Conservation (phyloP, 2,329 filamentous ascomycete genomes). For the Cladophialophora exuberans region DNA sequence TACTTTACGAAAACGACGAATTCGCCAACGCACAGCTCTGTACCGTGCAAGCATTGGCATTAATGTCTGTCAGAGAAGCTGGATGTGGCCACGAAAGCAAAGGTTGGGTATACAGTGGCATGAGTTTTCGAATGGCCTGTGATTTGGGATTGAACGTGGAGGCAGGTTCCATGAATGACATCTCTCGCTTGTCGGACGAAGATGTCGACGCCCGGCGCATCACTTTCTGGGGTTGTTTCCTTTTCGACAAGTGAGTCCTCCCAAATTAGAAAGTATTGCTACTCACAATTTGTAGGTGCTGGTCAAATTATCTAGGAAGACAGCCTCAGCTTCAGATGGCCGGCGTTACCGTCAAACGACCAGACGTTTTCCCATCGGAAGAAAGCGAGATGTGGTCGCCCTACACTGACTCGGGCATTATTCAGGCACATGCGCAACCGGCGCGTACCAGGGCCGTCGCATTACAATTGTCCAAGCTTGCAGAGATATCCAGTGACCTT, state of each 20-base stretch:
- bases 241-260: slow-evolving; percentile 79
- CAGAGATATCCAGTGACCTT: slow-evolving; percentile 91
- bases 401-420: slow-evolving; percentile 81
- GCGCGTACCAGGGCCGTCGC: slow-evolving; percentile 81
- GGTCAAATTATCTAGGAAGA: slow-evolving; percentile 95
- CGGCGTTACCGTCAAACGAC: slow-evolving; percentile 82
- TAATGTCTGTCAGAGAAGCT: slow-evolving; percentile 96
- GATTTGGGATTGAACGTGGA: slow-evolving; percentile 92
- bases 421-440: slow-evolving; percentile 73
- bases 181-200: slow-evolving; percentile 70
- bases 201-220: slow-evolving; percentile 88
- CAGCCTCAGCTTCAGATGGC: slow-evolving; percentile 81
- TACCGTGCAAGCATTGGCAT: slow-evolving; percentile 87
- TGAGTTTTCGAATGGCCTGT: slow-evolving; percentile 97
- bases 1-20: slow-evolving; percentile 89
- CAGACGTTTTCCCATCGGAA: slow-evolving; percentile 87
- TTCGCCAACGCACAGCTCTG: slow-evolving; percentile 86
- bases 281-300: slow-evolving; percentile 60
- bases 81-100: slow-evolving; percentile 92
- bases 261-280: background rate
- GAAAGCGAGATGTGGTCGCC: slow-evolving; percentile 85
- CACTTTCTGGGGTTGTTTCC: slow-evolving; percentile 96
- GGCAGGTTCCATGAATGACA: slow-evolving; percentile 64
- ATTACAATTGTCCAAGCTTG: slow-evolving; percentile 78
- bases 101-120: slow-evolving; percentile 97